phyloP scores from a whole-genome alignment of 768 basidiomycete species.

The Boletus sp. region DNA sequence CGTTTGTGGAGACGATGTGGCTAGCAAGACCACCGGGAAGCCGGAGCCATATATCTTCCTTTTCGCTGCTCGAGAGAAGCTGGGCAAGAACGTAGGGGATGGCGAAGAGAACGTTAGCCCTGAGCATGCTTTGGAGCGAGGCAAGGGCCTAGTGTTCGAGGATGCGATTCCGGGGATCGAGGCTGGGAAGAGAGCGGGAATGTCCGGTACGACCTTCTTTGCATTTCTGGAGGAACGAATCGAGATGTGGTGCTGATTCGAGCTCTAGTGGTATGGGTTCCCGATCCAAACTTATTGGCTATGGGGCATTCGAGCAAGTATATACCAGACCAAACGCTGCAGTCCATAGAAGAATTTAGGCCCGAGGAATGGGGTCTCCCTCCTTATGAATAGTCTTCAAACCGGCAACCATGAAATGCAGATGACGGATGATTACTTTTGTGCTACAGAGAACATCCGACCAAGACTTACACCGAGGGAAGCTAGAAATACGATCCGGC shows the following conservation, averaged over 20 bases:
- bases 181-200: slow-evolving; percentile 80
- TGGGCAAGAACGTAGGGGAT: slow-evolving; percentile 56
- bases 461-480: not conserved
- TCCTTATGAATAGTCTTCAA: slow-evolving; percentile 42
- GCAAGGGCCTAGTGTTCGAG: slow-evolving; percentile 75
- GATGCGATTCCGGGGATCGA: slow-evolving; percentile 75
- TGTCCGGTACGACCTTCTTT: slow-evolving; percentile 58
- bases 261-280: slow-evolving; percentile 75
- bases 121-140: slow-evolving; percentile 45
- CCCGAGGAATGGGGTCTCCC: slow-evolving; percentile 85
- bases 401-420: not conserved
- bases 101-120: slow-evolving; percentile 32
- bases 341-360: slow-evolving; percentile 66
- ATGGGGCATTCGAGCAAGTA: slow-evolving; percentile 48
- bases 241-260: slow-evolving; percentile 1
- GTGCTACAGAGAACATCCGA: not conserved
- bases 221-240: not conserved
- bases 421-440: not conserved
- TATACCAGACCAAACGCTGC: slow-evolving; percentile 55
- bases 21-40: slow-evolving; percentile 60
- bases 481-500: slow-evolving; percentile 45
- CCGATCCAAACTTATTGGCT: slow-evolving; percentile 63
- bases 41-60: slow-evolving; percentile 82
- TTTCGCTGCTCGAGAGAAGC: slow-evolving; percentile 57
- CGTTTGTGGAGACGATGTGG: slow-evolving; percentile 71